A percentile compares a stretch with the other conserved stretches of the same genome.
Conservation (phyloP, 2,329 filamentous ascomycete species). For the Penicillium sp. region DNA sequence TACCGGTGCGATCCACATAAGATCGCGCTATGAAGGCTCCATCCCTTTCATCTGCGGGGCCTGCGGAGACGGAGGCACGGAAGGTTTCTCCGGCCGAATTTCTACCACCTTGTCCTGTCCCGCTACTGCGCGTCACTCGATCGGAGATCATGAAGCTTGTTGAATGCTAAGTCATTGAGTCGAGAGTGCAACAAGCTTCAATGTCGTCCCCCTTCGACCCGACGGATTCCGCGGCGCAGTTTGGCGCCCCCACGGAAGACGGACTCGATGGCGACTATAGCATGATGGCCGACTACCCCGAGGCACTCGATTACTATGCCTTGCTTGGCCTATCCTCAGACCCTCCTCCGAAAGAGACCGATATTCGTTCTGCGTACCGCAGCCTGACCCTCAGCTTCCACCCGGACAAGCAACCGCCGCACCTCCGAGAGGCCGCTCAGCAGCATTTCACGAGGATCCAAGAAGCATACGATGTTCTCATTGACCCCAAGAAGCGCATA, state of each 20-base stretch:
- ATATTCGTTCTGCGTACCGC: conserved; percentile 46
- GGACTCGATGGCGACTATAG: conserved; percentile 29
- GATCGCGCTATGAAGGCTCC: background rate
- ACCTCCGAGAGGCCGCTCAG: conserved; percentile 37
- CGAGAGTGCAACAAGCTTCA: background rate
- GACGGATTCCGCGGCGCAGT: conserved; percentile 6
- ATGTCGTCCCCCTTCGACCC: conserved; percentile 16
- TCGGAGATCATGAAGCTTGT: conserved; percentile 6
- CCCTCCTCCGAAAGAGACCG: conserved; percentile 41
- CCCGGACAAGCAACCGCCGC: conserved; percentile 45
- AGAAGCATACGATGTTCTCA: conserved; percentile 43
- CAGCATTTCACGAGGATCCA: conserved; percentile 40
- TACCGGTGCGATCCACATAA: background rate
- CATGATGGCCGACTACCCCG: conserved; percentile 29
- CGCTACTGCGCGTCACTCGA: conserved; percentile 3
- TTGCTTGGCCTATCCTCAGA: conserved; percentile 40
- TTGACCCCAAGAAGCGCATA: conserved; percentile 41
- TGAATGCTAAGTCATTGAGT: background rate
- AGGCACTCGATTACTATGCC: conserved; percentile 42
- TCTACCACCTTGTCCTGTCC: conserved; percentile 4
- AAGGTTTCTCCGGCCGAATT: conserved; percentile 22
- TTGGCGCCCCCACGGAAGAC: conserved; percentile 16
- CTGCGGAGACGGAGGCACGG: conserved; percentile 15
- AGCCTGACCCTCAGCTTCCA: conserved; percentile 45
- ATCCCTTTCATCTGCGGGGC: conserved; percentile 15